A percentile compares a stretch with the other conserved stretches of the same genome.
These are phyloP conservation scores for Umbelopsis sp. DNA, from an alignment of 192 early-diverging fungal genomes.

Conservation along the genomic window DNA sequence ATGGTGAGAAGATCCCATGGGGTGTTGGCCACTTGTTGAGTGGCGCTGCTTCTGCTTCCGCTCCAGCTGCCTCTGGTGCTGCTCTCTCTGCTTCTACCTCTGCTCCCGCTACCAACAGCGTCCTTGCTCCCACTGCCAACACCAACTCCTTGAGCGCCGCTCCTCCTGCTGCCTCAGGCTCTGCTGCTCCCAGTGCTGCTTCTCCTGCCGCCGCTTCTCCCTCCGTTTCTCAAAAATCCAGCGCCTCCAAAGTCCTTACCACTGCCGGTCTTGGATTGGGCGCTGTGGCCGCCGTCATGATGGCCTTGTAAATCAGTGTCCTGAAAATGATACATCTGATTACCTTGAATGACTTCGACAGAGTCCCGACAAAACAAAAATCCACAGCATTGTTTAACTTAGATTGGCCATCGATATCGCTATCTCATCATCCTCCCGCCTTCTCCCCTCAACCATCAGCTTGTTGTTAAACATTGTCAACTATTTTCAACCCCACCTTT, in stretches of 20 bases:
- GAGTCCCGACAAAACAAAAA: not conserved
- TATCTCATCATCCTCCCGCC: not conserved
- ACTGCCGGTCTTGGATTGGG: slow-evolving; percentile 22
- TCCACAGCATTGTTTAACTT: not conserved
- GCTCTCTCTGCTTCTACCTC: not conserved
- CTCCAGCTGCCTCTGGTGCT: not conserved
- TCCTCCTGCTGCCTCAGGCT: slow-evolving; percentile 14
- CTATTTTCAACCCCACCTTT: not conserved
- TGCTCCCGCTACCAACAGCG: not conserved
- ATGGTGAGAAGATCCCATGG: slow-evolving; percentile 38
- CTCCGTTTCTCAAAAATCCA: slow-evolving; percentile 8
- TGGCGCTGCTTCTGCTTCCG: not conserved
- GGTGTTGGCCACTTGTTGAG: slow-evolving; percentile 26
- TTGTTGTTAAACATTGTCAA: too few relatives aligned
- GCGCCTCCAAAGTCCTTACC: slow-evolving; percentile 7
- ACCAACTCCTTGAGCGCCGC: not conserved
- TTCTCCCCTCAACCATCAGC: not conserved
- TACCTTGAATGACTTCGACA: not conserved
- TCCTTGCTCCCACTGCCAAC: slow-evolving; percentile 9
- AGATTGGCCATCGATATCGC: not conserved
- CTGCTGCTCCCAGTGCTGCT: slow-evolving; percentile 12
- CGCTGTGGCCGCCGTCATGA: slow-evolving; percentile 21
- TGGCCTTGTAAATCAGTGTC: not conserved
- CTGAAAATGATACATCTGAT: not conserved
- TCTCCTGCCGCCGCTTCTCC: slow-evolving; percentile 6